These are phyloP conservation scores for Epichloe amarillans DNA, from an alignment of 2,329 filamentous ascomycete genomes.

Conservation along the genomic window DNA sequence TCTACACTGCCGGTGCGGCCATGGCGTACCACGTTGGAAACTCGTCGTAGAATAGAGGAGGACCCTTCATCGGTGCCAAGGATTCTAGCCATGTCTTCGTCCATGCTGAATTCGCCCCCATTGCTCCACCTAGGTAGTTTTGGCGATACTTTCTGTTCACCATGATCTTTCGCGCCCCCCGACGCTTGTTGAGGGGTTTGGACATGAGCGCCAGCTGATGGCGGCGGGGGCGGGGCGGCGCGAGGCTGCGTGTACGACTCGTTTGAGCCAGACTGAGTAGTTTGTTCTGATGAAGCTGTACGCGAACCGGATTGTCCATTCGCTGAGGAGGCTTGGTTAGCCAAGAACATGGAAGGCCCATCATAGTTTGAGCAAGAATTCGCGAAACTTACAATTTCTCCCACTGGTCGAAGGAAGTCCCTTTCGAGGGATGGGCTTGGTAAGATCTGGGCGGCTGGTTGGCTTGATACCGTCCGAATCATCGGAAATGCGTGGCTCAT, in stretches of 20 bases:
- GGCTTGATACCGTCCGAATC: slow-evolving; percentile 34
- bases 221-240: slow-evolving; percentile 39
- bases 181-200: slow-evolving; percentile 34
- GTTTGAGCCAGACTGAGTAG: slow-evolving; percentile 16
- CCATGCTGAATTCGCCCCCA: slow-evolving; percentile 81
- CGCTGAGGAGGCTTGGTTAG: not conserved
- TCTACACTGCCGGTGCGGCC: slow-evolving; percentile 77
- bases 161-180: slow-evolving; percentile 26
- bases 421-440: slow-evolving; percentile 48
- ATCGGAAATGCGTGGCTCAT: slow-evolving; percentile 41
- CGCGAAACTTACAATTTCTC: slow-evolving; percentile 28
- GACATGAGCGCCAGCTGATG: slow-evolving; percentile 10
- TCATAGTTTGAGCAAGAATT: not conserved
- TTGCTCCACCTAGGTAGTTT: slow-evolving; percentile 62
- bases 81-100: slow-evolving; percentile 89
- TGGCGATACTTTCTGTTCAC: slow-evolving; percentile 43
- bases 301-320: slow-evolving; percentile 3
- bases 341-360: not conserved
- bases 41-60: slow-evolving; percentile 70
- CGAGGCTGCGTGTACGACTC: slow-evolving; percentile 47
- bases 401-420: slow-evolving; percentile 35
- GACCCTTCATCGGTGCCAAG: slow-evolving; percentile 64
- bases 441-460: slow-evolving; percentile 25
- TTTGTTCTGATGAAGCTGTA: not conserved
- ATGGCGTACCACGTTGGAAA: slow-evolving; percentile 89